phyloP scores from a whole-genome alignment of 257 asterid species.

The Fraxinus excelsior region DNA sequence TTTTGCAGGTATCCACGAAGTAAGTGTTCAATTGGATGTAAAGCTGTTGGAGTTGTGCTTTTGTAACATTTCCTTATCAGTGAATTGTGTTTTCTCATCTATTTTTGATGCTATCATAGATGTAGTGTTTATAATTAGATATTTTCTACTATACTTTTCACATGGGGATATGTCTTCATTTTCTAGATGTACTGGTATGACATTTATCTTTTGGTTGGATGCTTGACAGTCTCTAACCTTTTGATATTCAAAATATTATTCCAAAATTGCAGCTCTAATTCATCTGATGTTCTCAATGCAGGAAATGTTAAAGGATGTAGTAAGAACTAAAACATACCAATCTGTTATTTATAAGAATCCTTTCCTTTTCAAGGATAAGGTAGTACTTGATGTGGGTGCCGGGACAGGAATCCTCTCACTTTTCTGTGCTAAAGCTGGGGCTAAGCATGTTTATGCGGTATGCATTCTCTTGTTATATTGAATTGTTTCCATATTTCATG shows the following conservation, averaged over 20 bases:
- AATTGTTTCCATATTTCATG: background rate
- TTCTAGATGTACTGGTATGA: background rate
- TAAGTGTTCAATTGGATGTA: conserved; percentile 44
- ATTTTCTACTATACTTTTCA: background rate
- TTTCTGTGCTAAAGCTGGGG: conserved; percentile 97
- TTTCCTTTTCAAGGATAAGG: conserved; percentile 85
- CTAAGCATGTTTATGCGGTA: conserved; percentile 71
- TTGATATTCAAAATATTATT: background rate
- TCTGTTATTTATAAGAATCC: conserved; percentile 83
- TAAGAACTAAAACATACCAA: conserved; percentile 87
- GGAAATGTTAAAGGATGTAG: conserved; percentile 96
- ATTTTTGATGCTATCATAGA: background rate
- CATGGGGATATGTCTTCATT: background rate
- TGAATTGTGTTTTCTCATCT: background rate
- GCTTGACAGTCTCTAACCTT: background rate
- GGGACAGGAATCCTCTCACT: conserved; percentile 98
- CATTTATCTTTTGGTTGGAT: background rate
- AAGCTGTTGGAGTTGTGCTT: conserved; percentile 21
- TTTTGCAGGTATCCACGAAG: conserved; percentile 96
- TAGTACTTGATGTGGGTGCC: conserved; percentile 98
- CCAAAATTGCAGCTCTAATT: conserved; percentile 7
- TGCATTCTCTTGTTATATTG: background rate
- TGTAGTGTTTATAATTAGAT: background rate
- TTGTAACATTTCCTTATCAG: conserved; percentile 3
- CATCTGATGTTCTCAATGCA: conserved; percentile 34